Evolutionary conservation across 2,329 filamentous ascomycete species (phyloP), one percentile per base, ranked within the genome.

Genomic region (Exophiala xenobiotica): DNA sequence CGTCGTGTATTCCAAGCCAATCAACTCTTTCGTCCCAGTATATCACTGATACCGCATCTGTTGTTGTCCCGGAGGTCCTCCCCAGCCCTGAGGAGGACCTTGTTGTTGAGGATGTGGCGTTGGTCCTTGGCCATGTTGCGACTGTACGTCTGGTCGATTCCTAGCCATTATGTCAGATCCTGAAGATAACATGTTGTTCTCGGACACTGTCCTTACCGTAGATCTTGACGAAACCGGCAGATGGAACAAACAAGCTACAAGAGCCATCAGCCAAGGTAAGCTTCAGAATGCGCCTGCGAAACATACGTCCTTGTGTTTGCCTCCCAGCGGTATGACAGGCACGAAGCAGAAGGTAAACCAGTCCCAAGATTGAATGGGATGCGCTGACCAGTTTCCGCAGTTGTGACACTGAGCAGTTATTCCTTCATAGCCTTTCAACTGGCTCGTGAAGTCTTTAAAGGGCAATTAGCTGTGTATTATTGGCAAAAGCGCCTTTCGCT

Each of bases 41-140:
- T 43, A 33, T 51, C 43, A 54, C 33, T 58, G 49, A 23, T 57
- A 55, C 23, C 49, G 44, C 22, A 40, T 46, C 42, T 50, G 46
- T 33, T 51, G 88, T 88, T 33, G 85, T 96, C 47, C 85, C 91
- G 60, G 91, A 90, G 63, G 90, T 96, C 73, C 90, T 95, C 65
- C 85, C 86, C 52, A 97, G 96, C 70, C 86, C 90, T 65, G 77
- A 77, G 45, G 87, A 89, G 68, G 79, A 95, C 49, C 57, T 45
- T 52, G 53, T 42, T 52, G 48, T n/a, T n/a, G 43, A 37, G 53
- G 55, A 9, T 45, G 53, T 27, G 31, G 26, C 33, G 27, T 42
- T 24, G 50, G 29, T 24, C 53, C 43, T 47, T 51, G 46, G 41
- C 54, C 59, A 51, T 60, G 49, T 41, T 54, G 53, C 18, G 55